phyloP scores from a whole-genome alignment of 345 rosid species.

The Citrus maxima region DNA sequence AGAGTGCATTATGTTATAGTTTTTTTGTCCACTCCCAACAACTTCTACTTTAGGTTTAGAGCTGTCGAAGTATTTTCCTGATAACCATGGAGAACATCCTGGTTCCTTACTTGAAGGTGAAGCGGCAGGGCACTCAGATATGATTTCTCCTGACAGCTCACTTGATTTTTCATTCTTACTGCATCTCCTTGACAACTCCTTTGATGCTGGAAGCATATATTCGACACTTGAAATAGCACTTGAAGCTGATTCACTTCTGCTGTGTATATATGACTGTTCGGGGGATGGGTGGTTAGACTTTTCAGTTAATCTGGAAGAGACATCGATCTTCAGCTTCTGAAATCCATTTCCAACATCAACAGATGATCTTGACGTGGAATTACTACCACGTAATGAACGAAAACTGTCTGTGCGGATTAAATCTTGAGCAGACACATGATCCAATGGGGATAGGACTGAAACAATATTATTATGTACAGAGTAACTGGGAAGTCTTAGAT shows the following conservation, averaged over 20 bases:
- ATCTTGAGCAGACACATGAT: conserved; percentile 46
- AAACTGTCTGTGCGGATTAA: conserved; percentile 50
- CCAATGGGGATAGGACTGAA: conserved; percentile 34
- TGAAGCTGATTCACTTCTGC: conserved; percentile 77
- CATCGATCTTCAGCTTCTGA: conserved; percentile 55
- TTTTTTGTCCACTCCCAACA: conserved; percentile 30
- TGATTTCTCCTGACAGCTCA: conserved; percentile 29
- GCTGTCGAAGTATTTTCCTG: conserved; percentile 28
- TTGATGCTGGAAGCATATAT: conserved; percentile 44
- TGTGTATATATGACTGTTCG: conserved; percentile 60
- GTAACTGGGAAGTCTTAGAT: conserved; percentile 32
- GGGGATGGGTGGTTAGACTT: conserved; percentile 46
- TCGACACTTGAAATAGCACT: conserved; percentile 72
- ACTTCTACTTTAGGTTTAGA: conserved; percentile 33
- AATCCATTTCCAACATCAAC: conserved; percentile 52
- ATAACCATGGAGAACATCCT: conserved; percentile 38
- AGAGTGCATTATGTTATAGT: conserved; percentile 22
- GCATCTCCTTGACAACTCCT: conserved; percentile 28
- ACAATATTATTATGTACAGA: conserved; percentile 28
- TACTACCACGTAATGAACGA: conserved; percentile 46
- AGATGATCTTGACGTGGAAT: conserved; percentile 62
- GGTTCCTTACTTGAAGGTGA: conserved; percentile 34
- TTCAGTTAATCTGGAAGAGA: conserved; percentile 44
- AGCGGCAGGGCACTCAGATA: conserved; percentile 24
- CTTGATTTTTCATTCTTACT: conserved; percentile 26